These are phyloP conservation scores for Phytophthora tentaculata DNA, from an alignment of 352 stramenopile species.

Conservation along the genomic window DNA sequence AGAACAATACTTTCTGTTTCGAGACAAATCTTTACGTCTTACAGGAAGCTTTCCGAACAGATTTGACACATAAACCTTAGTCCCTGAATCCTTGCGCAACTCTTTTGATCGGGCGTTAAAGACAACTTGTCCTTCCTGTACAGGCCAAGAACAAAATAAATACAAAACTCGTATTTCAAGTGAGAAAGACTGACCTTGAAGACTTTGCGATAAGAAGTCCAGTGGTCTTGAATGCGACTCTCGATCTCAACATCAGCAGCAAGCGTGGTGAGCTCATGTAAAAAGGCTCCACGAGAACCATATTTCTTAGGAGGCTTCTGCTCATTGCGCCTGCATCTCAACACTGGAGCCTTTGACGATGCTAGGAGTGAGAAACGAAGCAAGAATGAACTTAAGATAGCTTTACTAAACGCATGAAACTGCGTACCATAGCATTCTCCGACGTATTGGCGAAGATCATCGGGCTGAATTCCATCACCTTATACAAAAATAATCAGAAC, in stretches of 20 bases:
- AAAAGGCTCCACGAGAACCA: constrained; percentile 56
- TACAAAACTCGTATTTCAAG: not conserved
- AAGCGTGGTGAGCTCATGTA: constrained; percentile 53
- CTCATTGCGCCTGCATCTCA: not conserved
- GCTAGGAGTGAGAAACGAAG: constrained; percentile 29
- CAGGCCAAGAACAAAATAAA: not conserved
- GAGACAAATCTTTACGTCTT: constrained; percentile 47
- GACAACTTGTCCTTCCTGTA: constrained; percentile 55
- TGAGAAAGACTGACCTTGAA: constrained; percentile 48
- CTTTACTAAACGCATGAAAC: not conserved
- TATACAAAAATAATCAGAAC: not conserved
- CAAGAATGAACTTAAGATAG: not conserved
- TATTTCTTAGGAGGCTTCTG: constrained; percentile 34
- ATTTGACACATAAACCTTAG: constrained; percentile 49
- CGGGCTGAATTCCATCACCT: constrained; percentile 70
- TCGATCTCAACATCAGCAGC: constrained; percentile 65
- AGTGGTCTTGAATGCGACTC: constrained; percentile 57
- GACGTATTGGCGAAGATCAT: constrained; percentile 56
- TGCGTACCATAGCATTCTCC: constrained; percentile 53
- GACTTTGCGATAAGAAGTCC: constrained; percentile 73
- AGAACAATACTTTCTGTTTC: constrained; percentile 38
- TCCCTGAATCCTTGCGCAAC: constrained; percentile 49
- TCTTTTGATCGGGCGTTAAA: constrained; percentile 63
- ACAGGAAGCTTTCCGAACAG: constrained; percentile 76
- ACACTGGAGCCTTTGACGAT: constrained; percentile 38